phyloP scores from a whole-genome alignment of 164 flowering plant genomes.

The Stephania cephalantha region DNA sequence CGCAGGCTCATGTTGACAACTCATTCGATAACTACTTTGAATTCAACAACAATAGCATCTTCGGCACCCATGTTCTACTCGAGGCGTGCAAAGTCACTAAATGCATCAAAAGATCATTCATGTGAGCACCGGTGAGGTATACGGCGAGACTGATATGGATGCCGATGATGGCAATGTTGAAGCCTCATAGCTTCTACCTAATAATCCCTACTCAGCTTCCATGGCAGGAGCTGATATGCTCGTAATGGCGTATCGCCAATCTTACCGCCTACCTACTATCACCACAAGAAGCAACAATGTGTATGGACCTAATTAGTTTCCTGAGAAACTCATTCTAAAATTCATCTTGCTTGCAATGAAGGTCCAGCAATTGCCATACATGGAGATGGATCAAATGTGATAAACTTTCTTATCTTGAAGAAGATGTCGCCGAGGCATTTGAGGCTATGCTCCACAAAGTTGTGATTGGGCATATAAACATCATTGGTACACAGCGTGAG shows the following conservation, averaged over 20 bases:
- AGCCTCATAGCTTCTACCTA: conserved; percentile 27
- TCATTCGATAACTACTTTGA: conserved; percentile 26
- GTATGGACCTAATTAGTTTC: conserved; percentile 27
- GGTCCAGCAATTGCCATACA: conserved; percentile 22
- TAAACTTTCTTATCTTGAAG: conserved; percentile 20
- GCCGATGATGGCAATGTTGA: conserved; percentile 19
- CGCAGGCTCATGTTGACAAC: conserved; percentile 25
- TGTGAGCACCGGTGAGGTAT: conserved; percentile 26
- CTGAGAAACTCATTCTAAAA: conserved; percentile 24
- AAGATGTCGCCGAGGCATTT: conserved; percentile 28
- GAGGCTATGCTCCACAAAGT: conserved; percentile 23
- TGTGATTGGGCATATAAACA: conserved; percentile 21
- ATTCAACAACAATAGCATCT: conserved; percentile 25
- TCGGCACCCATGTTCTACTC: conserved; percentile 25
- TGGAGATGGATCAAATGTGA: conserved; percentile 25
- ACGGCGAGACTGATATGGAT: conserved; percentile 20
- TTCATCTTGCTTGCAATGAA: conserved; percentile 25
- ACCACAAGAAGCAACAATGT: conserved; percentile 27
- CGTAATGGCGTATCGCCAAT: conserved; percentile 25
- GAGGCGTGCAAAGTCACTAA: conserved; percentile 24
- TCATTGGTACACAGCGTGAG: conserved; percentile 20
- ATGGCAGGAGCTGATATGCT: conserved; percentile 29
- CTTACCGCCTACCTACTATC: conserved; percentile 20
- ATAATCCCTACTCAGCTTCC: conserved; percentile 26
- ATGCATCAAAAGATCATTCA: conserved; percentile 24